Base-by-base conservation (phyloP, 495 filamentous ascomycete genomes). In the Tuber borchii region DNA sequence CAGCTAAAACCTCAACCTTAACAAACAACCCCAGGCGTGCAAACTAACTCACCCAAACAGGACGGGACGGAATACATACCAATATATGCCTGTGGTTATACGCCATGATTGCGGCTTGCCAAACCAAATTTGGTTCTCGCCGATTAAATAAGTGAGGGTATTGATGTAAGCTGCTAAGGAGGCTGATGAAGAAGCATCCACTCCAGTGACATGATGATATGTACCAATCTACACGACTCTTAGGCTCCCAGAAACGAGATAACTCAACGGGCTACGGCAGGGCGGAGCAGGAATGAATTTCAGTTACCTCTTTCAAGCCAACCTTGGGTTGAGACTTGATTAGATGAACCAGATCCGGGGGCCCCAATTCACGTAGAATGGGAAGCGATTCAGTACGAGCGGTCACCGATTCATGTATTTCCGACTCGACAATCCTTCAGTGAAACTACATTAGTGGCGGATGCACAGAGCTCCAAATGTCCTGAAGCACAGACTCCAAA, bases 111-210 rank as follows among this genome's bases (percentile, higher is more conserved):
- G 81, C 37, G 78, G 81, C 46, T 80, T 83, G 20, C 81, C 81
- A 65, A 83, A 83, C 81, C 81, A 83, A 43, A 91, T 91, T 79
- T 88, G 85, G 45, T 87, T 85, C 68, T 95, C 93, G 80, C 93
- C 93, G 77, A 92, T 89, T 74, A 91, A 91, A 85, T 97, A 96
- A 14, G 93, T 97, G 39, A 99, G 88, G 45, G 95, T 97, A 85
- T 98, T 99, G 84, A 99, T 95, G 84, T 99, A 99, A 80, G 95
- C 95, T 68, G 95, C 95, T 73, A 99, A 86, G 83, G 94, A 97
- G 34, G 95, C 95, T 45, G 96, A 98, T 12, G 95, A 97, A 65
- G 95, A 99, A 48, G 96, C 95, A 84, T 99, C 95, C 76, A 97
- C 91, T 73, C 95, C 95, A 71, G 95, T 97, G 82, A 97, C 95